phyloP scores from a whole-genome alignment of 1,284 basidiomycete genomes.

The Bondarzewia mesenterica region DNA sequence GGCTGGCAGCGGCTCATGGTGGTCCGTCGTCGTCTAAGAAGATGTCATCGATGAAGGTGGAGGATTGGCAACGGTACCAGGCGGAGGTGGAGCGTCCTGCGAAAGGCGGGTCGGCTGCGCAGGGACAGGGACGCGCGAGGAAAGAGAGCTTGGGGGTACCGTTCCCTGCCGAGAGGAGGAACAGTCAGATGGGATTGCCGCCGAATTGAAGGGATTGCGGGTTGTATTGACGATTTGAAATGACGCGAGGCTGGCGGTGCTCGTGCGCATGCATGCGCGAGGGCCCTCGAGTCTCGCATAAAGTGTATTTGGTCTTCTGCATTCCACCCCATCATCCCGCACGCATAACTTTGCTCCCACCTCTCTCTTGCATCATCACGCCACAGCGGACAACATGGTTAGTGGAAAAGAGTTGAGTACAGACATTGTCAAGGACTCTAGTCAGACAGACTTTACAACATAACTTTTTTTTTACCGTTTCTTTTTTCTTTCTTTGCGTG shows the following conservation, averaged over 20 bases:
- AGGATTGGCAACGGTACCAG: constrained; percentile 74
- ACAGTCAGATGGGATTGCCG: constrained; percentile 6
- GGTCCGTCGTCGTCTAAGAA: constrained; percentile 41
- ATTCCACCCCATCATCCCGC: no score
- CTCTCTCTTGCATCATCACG: no score
- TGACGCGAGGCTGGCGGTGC: no score
- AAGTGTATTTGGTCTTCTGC: no score
- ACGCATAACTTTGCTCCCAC: no score
- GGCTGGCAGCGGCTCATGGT: constrained; percentile 35
- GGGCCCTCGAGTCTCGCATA: no score
- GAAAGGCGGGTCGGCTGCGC: constrained; percentile 16
- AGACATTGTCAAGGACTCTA: neutral
- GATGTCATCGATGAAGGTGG: constrained; percentile 68
- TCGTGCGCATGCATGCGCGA: no score
- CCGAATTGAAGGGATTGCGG: constrained; percentile 7
- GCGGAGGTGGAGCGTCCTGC: constrained; percentile 33
- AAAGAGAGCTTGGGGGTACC: constrained; percentile 26
- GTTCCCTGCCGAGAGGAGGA: constrained; percentile 21
- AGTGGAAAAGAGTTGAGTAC: neutral
- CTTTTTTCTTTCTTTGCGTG: no score
- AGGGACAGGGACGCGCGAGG: constrained; percentile 17
- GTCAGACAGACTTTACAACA: neutral
- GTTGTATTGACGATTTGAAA: neutral
- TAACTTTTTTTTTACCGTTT: no score
- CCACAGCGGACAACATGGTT: no score